Percentiles rank a stretch among this genome's conserved stretches.
These are phyloP conservation scores for Solanum sparsipilum DNA, from an alignment of 257 asterid species.

Conservation along the genomic window DNA sequence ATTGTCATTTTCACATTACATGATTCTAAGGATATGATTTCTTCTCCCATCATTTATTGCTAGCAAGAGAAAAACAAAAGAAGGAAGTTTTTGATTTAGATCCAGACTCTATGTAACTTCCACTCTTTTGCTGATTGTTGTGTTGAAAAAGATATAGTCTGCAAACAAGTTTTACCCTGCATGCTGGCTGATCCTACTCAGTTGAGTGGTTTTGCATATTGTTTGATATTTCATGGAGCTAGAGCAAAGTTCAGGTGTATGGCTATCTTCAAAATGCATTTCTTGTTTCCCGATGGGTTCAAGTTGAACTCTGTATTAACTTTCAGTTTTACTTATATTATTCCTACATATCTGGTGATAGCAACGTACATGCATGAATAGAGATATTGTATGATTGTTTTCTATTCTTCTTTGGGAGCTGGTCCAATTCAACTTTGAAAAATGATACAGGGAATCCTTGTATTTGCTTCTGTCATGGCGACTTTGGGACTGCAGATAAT, in stretches of 20 bases:
- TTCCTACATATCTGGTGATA: neutral
- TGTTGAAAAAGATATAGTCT: neutral
- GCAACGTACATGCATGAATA: neutral
- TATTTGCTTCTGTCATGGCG: slow-evolving; percentile 54
- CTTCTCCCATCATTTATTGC: neutral
- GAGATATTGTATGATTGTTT: neutral
- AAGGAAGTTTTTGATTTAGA: neutral
- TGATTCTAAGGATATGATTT: neutral
- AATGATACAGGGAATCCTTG: slow-evolving; percentile 42
- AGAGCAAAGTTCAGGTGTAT: neutral
- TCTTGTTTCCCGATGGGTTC: neutral
- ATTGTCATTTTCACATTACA: neutral
- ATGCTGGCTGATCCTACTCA: neutral
- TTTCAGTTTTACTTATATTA: neutral
- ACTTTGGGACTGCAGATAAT: slow-evolving; percentile 47
- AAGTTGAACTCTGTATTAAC: neutral
- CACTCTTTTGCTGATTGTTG: neutral
- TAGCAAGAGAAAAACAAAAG: neutral
- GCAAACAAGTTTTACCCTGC: neutral
- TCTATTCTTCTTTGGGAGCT: neutral
- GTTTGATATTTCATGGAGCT: neutral
- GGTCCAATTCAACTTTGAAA: neutral
- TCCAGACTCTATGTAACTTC: neutral
- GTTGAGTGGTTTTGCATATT: neutral
- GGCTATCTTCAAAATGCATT: neutral